Evolutionary conservation across 345 rosid species (phyloP), one percentile per base, ranked within the genome.

Genomic region (Sonneratia alba): DNA sequence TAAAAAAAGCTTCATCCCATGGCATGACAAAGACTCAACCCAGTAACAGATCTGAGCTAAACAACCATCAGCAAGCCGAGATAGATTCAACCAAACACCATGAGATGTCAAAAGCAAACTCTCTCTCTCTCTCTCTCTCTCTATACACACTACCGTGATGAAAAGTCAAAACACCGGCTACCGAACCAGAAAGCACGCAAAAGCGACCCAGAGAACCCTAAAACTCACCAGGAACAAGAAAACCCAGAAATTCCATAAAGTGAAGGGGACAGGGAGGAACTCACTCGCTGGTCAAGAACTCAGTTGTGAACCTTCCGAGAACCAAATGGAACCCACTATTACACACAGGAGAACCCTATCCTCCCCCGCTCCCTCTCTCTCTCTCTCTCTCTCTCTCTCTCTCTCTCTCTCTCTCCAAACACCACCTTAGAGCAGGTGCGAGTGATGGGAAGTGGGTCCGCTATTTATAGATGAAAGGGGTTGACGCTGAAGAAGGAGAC

Each of bases 401-500:
- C 11, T 11, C 6, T 24, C 6, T n/a, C 19, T 66, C 9, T 53
- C 8, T 61, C 70, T 6, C 51, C 4, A 3, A 34, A 6, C 55
- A 68, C 55, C 70, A n/a, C 55, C 43, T 7, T 15, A 55, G 36
- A 42, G 27, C 68, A 22, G 36, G 63, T 53, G 47, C 27, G 24
- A 8, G 1, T 55, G 37, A 3, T 1, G 6, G 69, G 0, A 38
- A 47, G 48, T 66, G 72, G 47, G 34, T 24, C 7, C 11, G 53
- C 57, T 64, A 75, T 70, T 70, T 70, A 75, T 70, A 75, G 72
- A 38, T 2, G 47, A 8, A 53, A 7, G 56, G 4, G 38, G 72
- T 37, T 69, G 77, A 74, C 77, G 61, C 51, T 40, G 69, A 45
- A 59, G 72, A 70, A 36, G 77, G 62, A 64, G 36, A 19, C 66